Evolutionary conservation across 2,329 filamentous ascomycete species (phyloP), one percentile per base, ranked within the genome.

Genomic region (Botrytis porri): DNA sequence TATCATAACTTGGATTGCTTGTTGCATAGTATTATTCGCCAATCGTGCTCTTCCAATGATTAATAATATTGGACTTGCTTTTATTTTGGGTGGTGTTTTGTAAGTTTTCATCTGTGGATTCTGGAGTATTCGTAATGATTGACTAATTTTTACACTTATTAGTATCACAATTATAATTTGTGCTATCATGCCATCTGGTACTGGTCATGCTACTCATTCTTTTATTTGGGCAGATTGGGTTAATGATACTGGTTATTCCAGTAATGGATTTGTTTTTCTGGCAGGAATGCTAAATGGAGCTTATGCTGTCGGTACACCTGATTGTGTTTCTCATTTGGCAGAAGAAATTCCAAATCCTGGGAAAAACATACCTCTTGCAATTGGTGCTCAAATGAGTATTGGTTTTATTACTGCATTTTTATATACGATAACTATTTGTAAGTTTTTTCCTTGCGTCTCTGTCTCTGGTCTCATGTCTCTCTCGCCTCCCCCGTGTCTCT

Each of bases 221-320:
- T 85, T 84, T 70, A 84, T 86, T 0, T 86, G 83, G 84, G 79
- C 77, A 18, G 82, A 85, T 8, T 86, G 83, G 81, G 76, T 76
- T 18, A 86, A 86, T 72, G 78, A 82, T 70, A 84, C 84, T 0
- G 84, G 85, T 0, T 86, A 82, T 76, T 76, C 75, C 1, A 86
- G 83, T 70, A 82, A 88, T 71, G 87, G 87, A 7, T 87, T 90
- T 65, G 87, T 87, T 20, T 90, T 90, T 75, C 83, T 88, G 12
- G 83, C 85, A 1, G 88, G 88, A 29, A 88, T 89, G 84, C 82
- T 90, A 25, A 93, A 93, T 77, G 91, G 90, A 18, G 90, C 90
- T 4, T 93, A 88, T 79, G 87, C 88, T 62, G 87, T 93, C 18
- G 91, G 90, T 10, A 88, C 88, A 1, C 88, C 89, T 0, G 91